phyloP scores from a whole-genome alignment of 208 protist genomes.

The Phytomonas serpens region DNA sequence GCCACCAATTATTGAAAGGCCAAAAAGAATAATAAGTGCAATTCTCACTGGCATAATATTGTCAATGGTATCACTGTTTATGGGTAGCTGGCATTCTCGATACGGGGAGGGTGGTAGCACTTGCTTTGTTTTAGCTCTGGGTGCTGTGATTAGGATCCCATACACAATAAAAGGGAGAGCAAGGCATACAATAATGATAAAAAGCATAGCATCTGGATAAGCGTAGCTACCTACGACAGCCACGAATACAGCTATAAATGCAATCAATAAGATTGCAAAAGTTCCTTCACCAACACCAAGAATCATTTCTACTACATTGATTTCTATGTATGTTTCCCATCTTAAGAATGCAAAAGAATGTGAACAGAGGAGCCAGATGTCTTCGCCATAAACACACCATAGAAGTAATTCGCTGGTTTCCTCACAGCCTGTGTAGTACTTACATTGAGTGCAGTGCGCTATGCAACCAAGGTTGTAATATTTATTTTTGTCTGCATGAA shows the following conservation, averaged over 20 bases:
- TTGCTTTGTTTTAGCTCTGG: neutral
- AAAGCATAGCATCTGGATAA: slow-evolving; percentile 28
- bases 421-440: neutral
- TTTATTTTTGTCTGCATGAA: neutral
- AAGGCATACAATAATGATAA: slow-evolving; percentile 36
- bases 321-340: neutral
- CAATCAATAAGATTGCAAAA: slow-evolving; percentile 58
- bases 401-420: neutral
- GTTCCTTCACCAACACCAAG: slow-evolving; percentile 63
- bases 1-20: slow-evolving; percentile 29
- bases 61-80: slow-evolving; percentile 41
- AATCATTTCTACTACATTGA: slow-evolving; percentile 26
- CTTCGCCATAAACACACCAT: neutral
- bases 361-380: neutral
- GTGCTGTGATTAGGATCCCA: slow-evolving; percentile 55
- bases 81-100: slow-evolving; percentile 33
- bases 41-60: slow-evolving; percentile 57
- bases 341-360: neutral
- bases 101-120: slow-evolving; percentile 16
- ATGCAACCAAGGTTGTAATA: neutral
- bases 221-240: slow-evolving; percentile 45
- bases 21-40: slow-evolving; percentile 40
- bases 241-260: slow-evolving; percentile 35
- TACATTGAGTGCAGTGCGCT: neutral
- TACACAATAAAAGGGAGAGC: slow-evolving; percentile 68